Conservation (phyloP, 805 yeast genomes). For the Trichomonascus vanleenenianus region DNA sequence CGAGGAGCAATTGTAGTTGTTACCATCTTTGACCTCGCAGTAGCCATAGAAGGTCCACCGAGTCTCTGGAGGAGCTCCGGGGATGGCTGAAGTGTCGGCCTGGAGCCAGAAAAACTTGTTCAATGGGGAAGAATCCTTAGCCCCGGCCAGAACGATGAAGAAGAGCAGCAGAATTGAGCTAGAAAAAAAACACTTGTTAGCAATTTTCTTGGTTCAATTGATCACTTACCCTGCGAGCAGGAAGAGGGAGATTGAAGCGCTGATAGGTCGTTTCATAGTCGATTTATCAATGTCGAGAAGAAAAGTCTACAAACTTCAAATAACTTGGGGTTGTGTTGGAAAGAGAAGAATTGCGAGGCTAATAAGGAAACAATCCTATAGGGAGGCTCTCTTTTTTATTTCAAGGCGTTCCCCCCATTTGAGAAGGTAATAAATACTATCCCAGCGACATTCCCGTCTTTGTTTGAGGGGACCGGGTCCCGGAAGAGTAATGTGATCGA, state of each 20-base stretch:
- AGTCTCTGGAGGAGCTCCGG: conserved; percentile 36
- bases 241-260: conserved; percentile 26
- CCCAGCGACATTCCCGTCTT: too few species aligned
- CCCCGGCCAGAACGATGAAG: conserved; percentile 62
- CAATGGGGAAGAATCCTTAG: conserved; percentile 44
- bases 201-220: too few species aligned
- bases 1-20: conserved; percentile 42
- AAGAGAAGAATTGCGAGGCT: too few species aligned
- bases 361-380: too few species aligned
- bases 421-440: too few species aligned
- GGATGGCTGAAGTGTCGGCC: conserved; percentile 58
- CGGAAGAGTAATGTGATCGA: too few species aligned
- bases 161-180: conserved; percentile 47
- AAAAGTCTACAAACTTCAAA: neutral
- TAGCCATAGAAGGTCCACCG: conserved; percentile 82
- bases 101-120: conserved; percentile 70
- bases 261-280: conserved; percentile 24
- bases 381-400: too few species aligned
- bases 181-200: neutral
- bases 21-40: conserved; percentile 41
- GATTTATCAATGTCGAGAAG: neutral
- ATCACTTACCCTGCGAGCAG: conserved; percentile 30
- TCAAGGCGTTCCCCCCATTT: too few species aligned
- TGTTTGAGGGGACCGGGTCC: too few species aligned
- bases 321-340: too few species aligned